These are phyloP conservation scores for Botrytis fabae DNA, from an alignment of 2,329 filamentous ascomycete species.

Conservation along the genomic window DNA sequence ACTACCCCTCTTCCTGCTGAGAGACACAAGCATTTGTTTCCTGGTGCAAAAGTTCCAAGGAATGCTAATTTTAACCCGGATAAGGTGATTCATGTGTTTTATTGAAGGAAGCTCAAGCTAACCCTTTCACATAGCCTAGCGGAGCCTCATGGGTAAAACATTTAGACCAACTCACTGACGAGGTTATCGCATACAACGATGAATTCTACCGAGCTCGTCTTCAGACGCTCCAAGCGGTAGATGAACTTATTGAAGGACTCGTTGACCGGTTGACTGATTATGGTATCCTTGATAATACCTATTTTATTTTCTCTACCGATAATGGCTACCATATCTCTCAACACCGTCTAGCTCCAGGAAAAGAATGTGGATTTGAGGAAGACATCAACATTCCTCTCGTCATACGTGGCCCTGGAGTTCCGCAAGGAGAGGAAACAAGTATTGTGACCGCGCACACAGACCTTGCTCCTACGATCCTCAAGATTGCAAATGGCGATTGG, in stretches of 20 bases:
- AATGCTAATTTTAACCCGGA: slow-evolving; percentile 67
- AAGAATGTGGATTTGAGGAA: slow-evolving; percentile 52
- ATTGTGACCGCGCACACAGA: slow-evolving; percentile 57
- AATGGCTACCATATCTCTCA: slow-evolving; percentile 56
- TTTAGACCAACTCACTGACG: slow-evolving; percentile 45
- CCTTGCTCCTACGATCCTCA: slow-evolving; percentile 51
- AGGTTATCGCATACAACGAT: slow-evolving; percentile 50
- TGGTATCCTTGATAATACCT: slow-evolving; percentile 48
- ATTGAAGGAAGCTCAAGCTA: background rate
- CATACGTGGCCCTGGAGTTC: slow-evolving; percentile 58
- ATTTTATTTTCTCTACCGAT: slow-evolving; percentile 60
- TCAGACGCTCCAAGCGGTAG: slow-evolving; percentile 54
- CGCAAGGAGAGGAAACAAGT: slow-evolving; percentile 42
- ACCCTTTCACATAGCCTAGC: slow-evolving; percentile 39
- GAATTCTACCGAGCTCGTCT: slow-evolving; percentile 54
- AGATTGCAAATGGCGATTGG: slow-evolving; percentile 41
- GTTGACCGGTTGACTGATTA: slow-evolving; percentile 46
- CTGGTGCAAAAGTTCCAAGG: slow-evolving; percentile 58
- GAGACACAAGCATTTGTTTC: slow-evolving; percentile 63
- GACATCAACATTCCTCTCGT: slow-evolving; percentile 56
- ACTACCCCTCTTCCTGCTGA: slow-evolving; percentile 57
- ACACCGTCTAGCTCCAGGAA: slow-evolving; percentile 52
- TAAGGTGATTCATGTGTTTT: slow-evolving; percentile 43
- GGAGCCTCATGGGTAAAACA: slow-evolving; percentile 51
- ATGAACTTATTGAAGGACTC: slow-evolving; percentile 54